Evolutionary conservation across 1,284 basidiomycete genomes (phyloP).

Genomic region (Rhodotorula glutinis): DNA sequence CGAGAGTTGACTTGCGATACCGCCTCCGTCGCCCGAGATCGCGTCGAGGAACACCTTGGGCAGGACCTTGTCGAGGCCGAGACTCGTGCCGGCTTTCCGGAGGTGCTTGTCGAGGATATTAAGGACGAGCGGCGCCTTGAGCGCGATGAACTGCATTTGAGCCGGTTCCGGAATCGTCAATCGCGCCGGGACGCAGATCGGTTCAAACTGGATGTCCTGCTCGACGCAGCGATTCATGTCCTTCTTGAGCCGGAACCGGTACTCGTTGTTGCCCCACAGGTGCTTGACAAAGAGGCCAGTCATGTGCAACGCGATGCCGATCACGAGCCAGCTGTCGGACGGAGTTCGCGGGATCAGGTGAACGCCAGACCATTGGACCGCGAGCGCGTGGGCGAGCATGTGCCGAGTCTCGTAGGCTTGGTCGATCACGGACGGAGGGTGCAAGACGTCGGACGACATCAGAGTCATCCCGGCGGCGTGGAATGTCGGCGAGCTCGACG

Average conservation of each 20-base stretch:
- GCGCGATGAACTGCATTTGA: constrained; percentile 80
- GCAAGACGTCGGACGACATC: constrained; percentile 75
- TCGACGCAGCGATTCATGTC: constrained; percentile 92
- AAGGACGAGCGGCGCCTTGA: constrained; percentile 91
- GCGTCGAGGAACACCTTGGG: constrained; percentile 94
- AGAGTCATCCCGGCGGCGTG: constrained; percentile 82
- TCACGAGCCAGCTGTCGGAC: constrained; percentile 93
- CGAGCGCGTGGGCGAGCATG: constrained; percentile 77
- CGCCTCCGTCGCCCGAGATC: constrained; percentile 76
- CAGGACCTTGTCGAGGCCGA: constrained; percentile 89
- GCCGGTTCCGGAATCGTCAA: constrained; percentile 77
- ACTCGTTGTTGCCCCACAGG: constrained; percentile 94
- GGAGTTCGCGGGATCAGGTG: constrained; percentile 94
- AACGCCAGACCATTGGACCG: constrained; percentile 95
- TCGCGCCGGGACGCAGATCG: constrained; percentile 82
- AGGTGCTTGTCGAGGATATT: constrained; percentile 92
- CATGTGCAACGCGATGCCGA: constrained; percentile 87
- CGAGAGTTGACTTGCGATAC: constrained; percentile 60
- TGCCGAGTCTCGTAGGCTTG: constrained; percentile 90
- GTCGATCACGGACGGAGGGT: constrained; percentile 86
- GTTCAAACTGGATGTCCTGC: constrained; percentile 83
- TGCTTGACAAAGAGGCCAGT: constrained; percentile 82
- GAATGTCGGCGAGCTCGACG: constrained; percentile 71
- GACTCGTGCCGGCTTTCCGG: constrained; percentile 89
- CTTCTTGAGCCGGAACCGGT: constrained; percentile 89